phyloP scores from a whole-genome alignment of 1,284 basidiomycete species.

The Ganoderma multipileum region DNA sequence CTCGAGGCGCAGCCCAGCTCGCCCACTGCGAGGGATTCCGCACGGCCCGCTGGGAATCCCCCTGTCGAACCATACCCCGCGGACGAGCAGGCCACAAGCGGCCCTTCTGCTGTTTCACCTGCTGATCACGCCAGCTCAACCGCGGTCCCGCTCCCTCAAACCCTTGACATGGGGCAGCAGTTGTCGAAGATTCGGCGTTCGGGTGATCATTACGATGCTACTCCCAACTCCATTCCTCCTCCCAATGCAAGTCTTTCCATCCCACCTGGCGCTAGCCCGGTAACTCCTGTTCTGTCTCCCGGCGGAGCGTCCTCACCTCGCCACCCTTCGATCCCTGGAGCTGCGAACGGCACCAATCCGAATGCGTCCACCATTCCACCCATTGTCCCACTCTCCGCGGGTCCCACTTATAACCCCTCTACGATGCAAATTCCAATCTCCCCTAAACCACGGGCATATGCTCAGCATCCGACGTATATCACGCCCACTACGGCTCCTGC shows the following conservation, averaged over 20 bases:
- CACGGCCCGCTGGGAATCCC: slow-evolving; percentile 25
- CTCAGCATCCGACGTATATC: slow-evolving; percentile 79
- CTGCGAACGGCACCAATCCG: slow-evolving; percentile 46
- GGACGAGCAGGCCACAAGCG: slow-evolving; percentile 23
- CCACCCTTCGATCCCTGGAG: slow-evolving; percentile 50
- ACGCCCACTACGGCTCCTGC: slow-evolving; percentile 63
- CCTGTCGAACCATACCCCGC: slow-evolving; percentile 24
- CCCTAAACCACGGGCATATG: slow-evolving; percentile 67
- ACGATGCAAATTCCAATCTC: slow-evolving; percentile 59
- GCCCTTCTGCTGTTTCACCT: slow-evolving; percentile 25
- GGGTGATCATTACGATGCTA: slow-evolving; percentile 31
- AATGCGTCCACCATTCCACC: slow-evolving; percentile 39
- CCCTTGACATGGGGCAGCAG: slow-evolving; percentile 40
- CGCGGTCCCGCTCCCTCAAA: slow-evolving; percentile 24
- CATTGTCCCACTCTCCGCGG: slow-evolving; percentile 61
- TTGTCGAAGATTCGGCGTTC: slow-evolving; percentile 29
- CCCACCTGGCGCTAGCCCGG: slow-evolving; percentile 13
- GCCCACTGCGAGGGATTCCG: slow-evolving; percentile 26
- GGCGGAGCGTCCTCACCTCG: slow-evolving; percentile 47
- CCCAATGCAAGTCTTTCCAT: slow-evolving; percentile 14
- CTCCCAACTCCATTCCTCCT: slow-evolving; percentile 12
- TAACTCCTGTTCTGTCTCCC: slow-evolving; percentile 37
- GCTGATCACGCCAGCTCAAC: slow-evolving; percentile 19
- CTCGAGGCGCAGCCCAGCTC: slow-evolving; percentile 30
- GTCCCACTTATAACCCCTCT: slow-evolving; percentile 58